Percentiles rank a stretch among this genome's conserved stretches.
phyloP scores from a whole-genome alignment of 1,284 basidiomycete genomes.

The Melanopsichium pennsylvanicum region DNA sequence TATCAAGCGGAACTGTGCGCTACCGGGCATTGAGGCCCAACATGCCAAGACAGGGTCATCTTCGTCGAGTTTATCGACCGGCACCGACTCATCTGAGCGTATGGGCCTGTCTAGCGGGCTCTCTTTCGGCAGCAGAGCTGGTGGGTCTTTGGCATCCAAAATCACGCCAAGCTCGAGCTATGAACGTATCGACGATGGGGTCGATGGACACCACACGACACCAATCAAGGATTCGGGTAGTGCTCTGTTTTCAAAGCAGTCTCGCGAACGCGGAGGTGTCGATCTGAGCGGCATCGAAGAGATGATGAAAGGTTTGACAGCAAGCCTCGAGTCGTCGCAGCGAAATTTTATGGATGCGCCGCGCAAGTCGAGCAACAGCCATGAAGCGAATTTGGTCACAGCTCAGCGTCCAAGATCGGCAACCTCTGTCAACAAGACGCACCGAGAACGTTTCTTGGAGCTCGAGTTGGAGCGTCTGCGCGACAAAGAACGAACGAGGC shows the following conservation, averaged over 20 bases:
- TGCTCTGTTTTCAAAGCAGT: background rate
- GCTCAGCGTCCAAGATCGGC: constrained; percentile 5
- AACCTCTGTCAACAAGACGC: constrained; percentile 7
- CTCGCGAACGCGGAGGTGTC: constrained; percentile 13
- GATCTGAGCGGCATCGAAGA: constrained; percentile 49
- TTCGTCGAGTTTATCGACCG: constrained; percentile 32
- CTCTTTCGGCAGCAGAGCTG: background rate
- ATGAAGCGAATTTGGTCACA: background rate
- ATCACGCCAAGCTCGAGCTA: constrained; percentile 56
- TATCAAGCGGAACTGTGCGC: too few relatives aligned
- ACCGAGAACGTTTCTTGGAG: constrained; percentile 25
- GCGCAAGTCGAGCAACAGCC: background rate
- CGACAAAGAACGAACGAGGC: constrained; percentile 25
- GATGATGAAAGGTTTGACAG: constrained; percentile 45
- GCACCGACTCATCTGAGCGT: constrained; percentile 13
- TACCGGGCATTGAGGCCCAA: constrained; percentile 3
- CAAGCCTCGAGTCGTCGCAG: constrained; percentile 20
- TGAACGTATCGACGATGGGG: constrained; percentile 23
- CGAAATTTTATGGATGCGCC: constrained; percentile 7
- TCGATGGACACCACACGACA: too few relatives aligned
- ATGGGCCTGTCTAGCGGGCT: background rate
- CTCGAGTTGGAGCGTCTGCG: constrained; percentile 33
- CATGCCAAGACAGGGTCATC: constrained; percentile 37
- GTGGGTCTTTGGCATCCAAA: constrained; percentile 2
- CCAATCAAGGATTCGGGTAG: background rate